Percentiles rank a stretch among this genome's conserved stretches.
phyloP scores from a whole-genome alignment of 805 yeast species.

The Ogataea corticis region DNA sequence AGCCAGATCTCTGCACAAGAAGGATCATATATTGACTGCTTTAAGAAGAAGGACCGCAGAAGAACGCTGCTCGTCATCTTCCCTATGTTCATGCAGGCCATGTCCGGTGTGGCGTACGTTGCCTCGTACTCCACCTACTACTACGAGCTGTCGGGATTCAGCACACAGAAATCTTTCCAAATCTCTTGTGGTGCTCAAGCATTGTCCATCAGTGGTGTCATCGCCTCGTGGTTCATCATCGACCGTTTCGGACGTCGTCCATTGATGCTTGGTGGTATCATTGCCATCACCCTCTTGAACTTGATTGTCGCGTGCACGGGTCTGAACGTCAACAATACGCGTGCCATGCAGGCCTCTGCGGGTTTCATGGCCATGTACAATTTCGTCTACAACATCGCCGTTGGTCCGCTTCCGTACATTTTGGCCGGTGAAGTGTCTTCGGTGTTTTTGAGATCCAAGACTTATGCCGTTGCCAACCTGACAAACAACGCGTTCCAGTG shows the following conservation, averaged over 20 bases:
- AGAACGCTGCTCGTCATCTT: constrained; percentile 43
- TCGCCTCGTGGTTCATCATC: constrained; percentile 43
- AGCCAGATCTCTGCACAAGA: constrained; percentile 20
- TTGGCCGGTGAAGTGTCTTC: constrained; percentile 41
- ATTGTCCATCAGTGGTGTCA: constrained; percentile 32
- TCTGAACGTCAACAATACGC: constrained; percentile 13
- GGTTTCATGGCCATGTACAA: constrained; percentile 28
- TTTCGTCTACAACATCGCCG: constrained; percentile 30
- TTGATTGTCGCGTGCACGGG: constrained; percentile 31
- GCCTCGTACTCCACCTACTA: constrained; percentile 51
- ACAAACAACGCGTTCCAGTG: constrained; percentile 36
- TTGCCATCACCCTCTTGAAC: constrained; percentile 25
- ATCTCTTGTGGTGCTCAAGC: constrained; percentile 34
- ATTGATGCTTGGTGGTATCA: constrained; percentile 34
- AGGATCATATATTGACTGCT: constrained; percentile 42
- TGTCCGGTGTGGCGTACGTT: constrained; percentile 47
- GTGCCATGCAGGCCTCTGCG: constrained; percentile 32
- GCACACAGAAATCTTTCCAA: constrained; percentile 38
- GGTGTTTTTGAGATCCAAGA: constrained; percentile 40
- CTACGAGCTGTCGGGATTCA: constrained; percentile 49
- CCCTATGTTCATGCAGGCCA: constrained; percentile 44
- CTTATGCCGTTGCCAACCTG: constrained; percentile 37
- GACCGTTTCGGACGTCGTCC: constrained; percentile 39
- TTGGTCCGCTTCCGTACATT: constrained; percentile 34
- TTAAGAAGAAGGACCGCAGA: constrained; percentile 43